Percentiles rank a stretch among this genome's conserved stretches.
These are phyloP conservation scores for Sechiopsis laciniata DNA, from an alignment of 306 rosid genomes.

Conservation along the genomic window DNA sequence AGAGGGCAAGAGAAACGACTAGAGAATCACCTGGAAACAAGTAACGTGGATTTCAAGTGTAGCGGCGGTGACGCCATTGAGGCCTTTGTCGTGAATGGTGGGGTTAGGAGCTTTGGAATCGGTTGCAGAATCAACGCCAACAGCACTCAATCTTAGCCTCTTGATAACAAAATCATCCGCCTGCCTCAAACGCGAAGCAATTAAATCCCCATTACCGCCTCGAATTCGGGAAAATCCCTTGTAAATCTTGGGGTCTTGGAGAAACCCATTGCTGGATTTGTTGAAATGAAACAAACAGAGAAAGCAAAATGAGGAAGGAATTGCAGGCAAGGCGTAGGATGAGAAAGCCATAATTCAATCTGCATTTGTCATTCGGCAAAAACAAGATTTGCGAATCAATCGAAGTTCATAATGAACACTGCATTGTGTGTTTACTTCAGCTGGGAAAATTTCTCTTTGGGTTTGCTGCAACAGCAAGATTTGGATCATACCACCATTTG, in stretches of 20 bases:
- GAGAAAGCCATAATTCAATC: conserved; percentile 46
- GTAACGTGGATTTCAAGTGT: conserved; percentile 67
- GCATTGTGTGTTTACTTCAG: background rate
- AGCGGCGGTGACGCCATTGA: conserved; percentile 27
- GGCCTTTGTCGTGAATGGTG: conserved; percentile 34
- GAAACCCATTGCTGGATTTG: conserved; percentile 14
- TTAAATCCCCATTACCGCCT: conserved; percentile 32
- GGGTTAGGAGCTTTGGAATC: conserved; percentile 25
- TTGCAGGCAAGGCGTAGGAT: conserved; percentile 38
- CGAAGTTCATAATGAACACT: background rate
- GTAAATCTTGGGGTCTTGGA: conserved; percentile 26
- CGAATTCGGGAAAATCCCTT: conserved; percentile 29
- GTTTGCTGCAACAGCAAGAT: background rate
- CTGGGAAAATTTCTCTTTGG: background rate
- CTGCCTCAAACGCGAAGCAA: conserved; percentile 32
- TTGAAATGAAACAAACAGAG: conserved; percentile 28
- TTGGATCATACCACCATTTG: background rate
- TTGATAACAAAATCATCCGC: conserved; percentile 27
- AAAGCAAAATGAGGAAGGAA: conserved; percentile 33
- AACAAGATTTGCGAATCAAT: background rate
- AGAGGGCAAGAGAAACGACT: background rate
- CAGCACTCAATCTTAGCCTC: conserved; percentile 46
- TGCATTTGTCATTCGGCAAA: conserved; percentile 9
- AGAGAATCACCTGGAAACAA: conserved; percentile 72
- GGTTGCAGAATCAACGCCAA: conserved; percentile 24